Conservation (phyloP, 768 basidiomycete species). For the Pholiota molesta region DNA sequence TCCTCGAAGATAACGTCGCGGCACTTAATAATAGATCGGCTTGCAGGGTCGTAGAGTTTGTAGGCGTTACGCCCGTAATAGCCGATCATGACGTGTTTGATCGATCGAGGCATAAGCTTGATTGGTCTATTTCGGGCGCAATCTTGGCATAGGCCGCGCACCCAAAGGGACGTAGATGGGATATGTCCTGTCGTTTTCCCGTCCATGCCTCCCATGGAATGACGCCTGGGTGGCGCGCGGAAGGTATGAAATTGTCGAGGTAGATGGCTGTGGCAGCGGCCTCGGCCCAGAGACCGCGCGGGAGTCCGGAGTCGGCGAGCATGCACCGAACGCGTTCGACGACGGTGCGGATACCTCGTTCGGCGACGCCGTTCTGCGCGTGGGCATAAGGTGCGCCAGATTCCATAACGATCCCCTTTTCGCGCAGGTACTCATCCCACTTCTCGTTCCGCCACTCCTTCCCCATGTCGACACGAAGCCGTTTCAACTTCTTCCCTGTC, state of each 20-base stretch:
- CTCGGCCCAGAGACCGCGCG: constrained; percentile 14
- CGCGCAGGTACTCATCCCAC: constrained; percentile 5
- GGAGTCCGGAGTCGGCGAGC: constrained; percentile 5
- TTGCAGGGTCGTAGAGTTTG: constrained; percentile 12
- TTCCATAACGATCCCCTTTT: background rate
- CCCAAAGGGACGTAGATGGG: constrained; percentile 13
- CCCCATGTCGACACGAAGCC: background rate
- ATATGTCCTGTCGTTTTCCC: constrained; percentile 15
- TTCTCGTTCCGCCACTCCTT: background rate
- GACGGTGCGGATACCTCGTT: constrained; percentile 2
- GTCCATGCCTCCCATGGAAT: constrained; percentile 21
- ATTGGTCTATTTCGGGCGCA: constrained; percentile 21
- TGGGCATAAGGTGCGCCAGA: constrained; percentile 10
- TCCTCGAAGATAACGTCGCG: constrained; percentile 27
- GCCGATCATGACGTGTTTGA: constrained; percentile 22
- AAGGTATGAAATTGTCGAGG: constrained; percentile 16
- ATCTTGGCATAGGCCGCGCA: constrained; percentile 23
- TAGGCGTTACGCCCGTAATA: constrained; percentile 20
- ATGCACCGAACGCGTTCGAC: constrained; percentile 1
- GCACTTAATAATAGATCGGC: constrained; percentile 12
- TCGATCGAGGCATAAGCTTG: constrained; percentile 21
- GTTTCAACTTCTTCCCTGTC: background rate
- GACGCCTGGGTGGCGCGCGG: constrained; percentile 8
- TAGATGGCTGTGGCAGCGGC: constrained; percentile 2
- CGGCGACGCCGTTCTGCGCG: constrained; percentile 6